phyloP scores from a whole-genome alignment of 768 basidiomycete genomes.

The Mycena pura region DNA sequence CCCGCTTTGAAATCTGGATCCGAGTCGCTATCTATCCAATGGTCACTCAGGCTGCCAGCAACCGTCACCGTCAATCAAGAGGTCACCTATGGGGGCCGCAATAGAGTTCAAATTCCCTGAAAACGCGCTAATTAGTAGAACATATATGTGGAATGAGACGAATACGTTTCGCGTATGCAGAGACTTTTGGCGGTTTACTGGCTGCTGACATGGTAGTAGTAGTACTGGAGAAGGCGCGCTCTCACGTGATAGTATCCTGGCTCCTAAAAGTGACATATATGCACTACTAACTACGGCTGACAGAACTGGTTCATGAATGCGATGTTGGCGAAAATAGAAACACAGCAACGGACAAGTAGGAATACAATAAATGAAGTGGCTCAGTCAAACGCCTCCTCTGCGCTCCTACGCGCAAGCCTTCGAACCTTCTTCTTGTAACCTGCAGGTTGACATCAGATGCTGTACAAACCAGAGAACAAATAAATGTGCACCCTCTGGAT shows the following conservation, averaged over 20 bases:
- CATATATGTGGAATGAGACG: background rate
- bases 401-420: slow-evolving; percentile 82
- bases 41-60: background rate
- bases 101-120: slow-evolving; percentile 37
- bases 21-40: slow-evolving; percentile 48
- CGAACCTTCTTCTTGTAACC: slow-evolving; percentile 97
- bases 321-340: background rate
- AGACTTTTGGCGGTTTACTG: slow-evolving; percentile 8
- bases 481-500: slow-evolving; percentile 57
- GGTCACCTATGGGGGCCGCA: slow-evolving; percentile 45
- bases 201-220: background rate
- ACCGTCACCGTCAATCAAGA: background rate
- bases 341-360: slow-evolving; percentile 18
- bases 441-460: slow-evolving; percentile 39
- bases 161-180: slow-evolving; percentile 41
- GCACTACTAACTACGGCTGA: no score
- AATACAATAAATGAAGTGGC: slow-evolving; percentile 20
- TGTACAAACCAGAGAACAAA: slow-evolving; percentile 1
- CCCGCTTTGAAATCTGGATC: slow-evolving; percentile 59
- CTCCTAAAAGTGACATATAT: no score
- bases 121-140: background rate
- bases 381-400: slow-evolving; percentile 88
- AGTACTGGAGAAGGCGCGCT: background rate
- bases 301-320: background rate
- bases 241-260: background rate